A percentile compares a stretch with the other conserved stretches of the same genome.
Evolutionary conservation across 345 rosid genomes (phyloP).

Genomic region (Lepidium didymum): DNA sequence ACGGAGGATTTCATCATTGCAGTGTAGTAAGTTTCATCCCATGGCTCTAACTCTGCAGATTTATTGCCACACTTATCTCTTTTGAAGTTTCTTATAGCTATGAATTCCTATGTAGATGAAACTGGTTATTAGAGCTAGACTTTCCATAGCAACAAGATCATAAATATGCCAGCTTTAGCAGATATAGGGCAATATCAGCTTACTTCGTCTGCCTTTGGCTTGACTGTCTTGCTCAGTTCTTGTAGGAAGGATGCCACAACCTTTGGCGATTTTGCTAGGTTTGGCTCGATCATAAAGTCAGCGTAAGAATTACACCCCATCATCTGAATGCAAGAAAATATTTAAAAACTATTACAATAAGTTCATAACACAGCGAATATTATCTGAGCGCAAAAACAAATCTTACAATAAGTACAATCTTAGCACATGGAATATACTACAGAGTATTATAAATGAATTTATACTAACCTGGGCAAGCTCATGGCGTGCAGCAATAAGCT

Average conservation of each 20-base stretch:
- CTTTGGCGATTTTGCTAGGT: constrained; percentile 77
- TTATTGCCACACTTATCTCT: constrained; percentile 45
- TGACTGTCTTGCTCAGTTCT: constrained; percentile 73
- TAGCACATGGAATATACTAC: neutral
- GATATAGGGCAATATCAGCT: neutral
- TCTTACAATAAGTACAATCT: neutral
- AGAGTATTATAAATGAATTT: neutral
- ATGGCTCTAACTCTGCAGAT: constrained; percentile 66
- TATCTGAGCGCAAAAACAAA: constrained; percentile 40
- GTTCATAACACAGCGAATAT: neutral
- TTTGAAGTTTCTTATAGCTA: constrained; percentile 56
- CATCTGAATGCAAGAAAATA: constrained; percentile 39
- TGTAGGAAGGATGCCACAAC: constrained; percentile 68
- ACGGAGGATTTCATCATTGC: constrained; percentile 66
- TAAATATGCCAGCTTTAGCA: neutral
- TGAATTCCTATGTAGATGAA: constrained; percentile 53
- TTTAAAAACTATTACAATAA: neutral
- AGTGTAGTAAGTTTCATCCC: constrained; percentile 92
- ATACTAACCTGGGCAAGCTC: constrained; percentile 77
- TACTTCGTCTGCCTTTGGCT: constrained; percentile 80
- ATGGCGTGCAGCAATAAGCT: constrained; percentile 67
- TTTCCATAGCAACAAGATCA: neutral
- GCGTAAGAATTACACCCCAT: constrained; percentile 71
- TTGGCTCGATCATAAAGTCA: constrained; percentile 59
- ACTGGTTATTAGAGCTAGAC: neutral